These are phyloP conservation scores for Venturiaceae sp. DNA, from an alignment of 2,329 filamentous ascomycete genomes.

Conservation along the genomic window DNA sequence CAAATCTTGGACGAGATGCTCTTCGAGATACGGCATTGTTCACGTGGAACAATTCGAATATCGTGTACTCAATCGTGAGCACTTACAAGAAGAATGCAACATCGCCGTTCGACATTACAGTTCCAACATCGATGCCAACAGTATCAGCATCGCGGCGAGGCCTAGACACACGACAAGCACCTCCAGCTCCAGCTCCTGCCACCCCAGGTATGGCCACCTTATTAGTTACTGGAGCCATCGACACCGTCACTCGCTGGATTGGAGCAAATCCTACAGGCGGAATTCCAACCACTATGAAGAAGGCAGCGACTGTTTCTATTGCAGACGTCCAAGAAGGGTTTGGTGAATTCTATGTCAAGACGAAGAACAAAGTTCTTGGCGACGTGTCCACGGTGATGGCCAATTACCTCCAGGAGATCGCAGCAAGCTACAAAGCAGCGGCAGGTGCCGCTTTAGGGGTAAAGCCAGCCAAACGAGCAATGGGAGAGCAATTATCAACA, in stretches of 20 bases:
- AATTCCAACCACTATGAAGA: background rate
- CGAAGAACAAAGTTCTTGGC: background rate
- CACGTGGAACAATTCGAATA: background rate
- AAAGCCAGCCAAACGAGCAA: background rate
- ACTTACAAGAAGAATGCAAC: background rate
- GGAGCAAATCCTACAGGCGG: background rate
- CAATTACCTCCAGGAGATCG: background rate
- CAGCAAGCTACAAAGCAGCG: background rate
- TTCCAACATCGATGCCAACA: background rate
- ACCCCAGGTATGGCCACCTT: background rate
- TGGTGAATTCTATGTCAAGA: background rate
- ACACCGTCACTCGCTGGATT: background rate
- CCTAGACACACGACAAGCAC: background rate
- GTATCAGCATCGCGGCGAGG: background rate
- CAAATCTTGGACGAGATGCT: background rate
- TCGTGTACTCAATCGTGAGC: background rate
- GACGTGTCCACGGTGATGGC: background rate
- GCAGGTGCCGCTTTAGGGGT: background rate
- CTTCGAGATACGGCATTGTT: background rate
- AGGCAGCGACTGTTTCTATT: background rate
- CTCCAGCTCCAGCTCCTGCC: background rate
- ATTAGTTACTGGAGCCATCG: background rate
- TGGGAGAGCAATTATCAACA: background rate
- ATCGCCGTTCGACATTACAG: background rate
- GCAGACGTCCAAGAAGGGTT: background rate